A percentile compares a stretch with the other conserved stretches of the same genome.
These are phyloP conservation scores for Sporodiniella umbellata DNA, from an alignment of 371 early-diverging fungal genomes.

Conservation along the genomic window DNA sequence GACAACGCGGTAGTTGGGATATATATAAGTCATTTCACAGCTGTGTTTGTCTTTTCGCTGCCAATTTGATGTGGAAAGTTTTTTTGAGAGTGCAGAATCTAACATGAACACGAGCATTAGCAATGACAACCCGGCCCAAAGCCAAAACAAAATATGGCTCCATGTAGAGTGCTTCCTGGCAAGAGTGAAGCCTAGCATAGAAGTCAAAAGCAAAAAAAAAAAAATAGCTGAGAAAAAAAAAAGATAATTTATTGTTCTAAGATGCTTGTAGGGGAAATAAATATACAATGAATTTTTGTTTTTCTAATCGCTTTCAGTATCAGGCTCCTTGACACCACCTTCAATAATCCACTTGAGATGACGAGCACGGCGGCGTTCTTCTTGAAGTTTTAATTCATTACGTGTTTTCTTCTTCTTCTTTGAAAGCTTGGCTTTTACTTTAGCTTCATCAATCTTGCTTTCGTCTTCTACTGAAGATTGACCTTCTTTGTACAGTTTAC, in stretches of 20 bases:
- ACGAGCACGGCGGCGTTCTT: conserved; percentile 65
- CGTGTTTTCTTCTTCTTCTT: conserved; percentile 85
- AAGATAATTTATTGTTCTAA: neutral
- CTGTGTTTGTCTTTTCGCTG: conserved; percentile 46
- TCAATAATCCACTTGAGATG: conserved; percentile 73
- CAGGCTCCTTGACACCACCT: conserved; percentile 65
- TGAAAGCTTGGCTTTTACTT: conserved; percentile 58
- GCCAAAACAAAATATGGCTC: neutral
- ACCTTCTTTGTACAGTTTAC: conserved; percentile 49
- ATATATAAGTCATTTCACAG: conserved; percentile 84
- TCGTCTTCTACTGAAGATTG: conserved; percentile 59
- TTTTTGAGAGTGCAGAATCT: conserved; percentile 3
- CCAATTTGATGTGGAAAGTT: neutral
- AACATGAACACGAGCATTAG: neutral
- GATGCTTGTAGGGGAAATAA: neutral
- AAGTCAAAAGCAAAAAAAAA: conserved; percentile 1
- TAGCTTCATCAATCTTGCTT: conserved; percentile 58
- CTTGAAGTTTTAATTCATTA: conserved; percentile 69
- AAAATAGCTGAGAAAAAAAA: neutral
- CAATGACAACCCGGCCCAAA: neutral
- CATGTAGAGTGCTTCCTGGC: neutral
- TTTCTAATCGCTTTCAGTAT: conserved; percentile 66
- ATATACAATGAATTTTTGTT: neutral
- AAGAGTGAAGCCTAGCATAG: neutral
- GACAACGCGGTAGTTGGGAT: conserved; percentile 63